Evolutionary conservation across 1,284 basidiomycete genomes (phyloP).

Genomic region (Volvariella volvacea): DNA sequence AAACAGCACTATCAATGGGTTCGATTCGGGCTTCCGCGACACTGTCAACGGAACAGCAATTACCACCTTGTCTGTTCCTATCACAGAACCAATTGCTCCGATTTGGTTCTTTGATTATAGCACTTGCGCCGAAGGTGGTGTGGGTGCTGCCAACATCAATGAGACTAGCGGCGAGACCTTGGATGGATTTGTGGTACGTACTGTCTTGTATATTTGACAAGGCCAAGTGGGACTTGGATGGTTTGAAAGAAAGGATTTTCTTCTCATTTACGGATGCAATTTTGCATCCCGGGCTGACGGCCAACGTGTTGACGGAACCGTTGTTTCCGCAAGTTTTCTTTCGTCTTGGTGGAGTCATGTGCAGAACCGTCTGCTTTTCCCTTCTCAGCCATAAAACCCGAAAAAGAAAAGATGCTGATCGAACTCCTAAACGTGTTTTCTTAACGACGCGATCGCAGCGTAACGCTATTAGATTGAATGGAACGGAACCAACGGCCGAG

Average conservation of each 20-base stretch:
- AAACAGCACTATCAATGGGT: slow-evolving; percentile 46
- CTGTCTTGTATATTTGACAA: too few relatives aligned
- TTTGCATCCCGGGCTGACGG: too few relatives aligned
- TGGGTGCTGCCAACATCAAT: slow-evolving; percentile 55
- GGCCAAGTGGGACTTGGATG: too few relatives aligned
- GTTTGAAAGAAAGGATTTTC: too few relatives aligned
- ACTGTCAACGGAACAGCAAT: slow-evolving; percentile 40
- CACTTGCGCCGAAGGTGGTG: slow-evolving; percentile 49
- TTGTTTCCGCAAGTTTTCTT: too few relatives aligned
- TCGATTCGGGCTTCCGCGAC: slow-evolving; percentile 45
- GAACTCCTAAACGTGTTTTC: slow-evolving; percentile 6
- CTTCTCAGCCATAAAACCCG: neutral
- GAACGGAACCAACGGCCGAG: slow-evolving; percentile 25
- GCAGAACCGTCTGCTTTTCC: too few relatives aligned
- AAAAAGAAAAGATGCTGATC: slow-evolving; percentile 1
- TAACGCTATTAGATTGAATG: slow-evolving; percentile 47
- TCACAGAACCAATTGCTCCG: slow-evolving; percentile 32
- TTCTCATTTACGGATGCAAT: too few relatives aligned
- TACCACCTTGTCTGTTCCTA: slow-evolving; percentile 37
- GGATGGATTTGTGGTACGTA: slow-evolving; percentile 43
- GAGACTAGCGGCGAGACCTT: slow-evolving; percentile 40
- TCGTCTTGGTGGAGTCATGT: too few relatives aligned
- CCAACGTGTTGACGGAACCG: too few relatives aligned
- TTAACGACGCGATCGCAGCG: slow-evolving; percentile 29
- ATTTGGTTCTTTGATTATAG: slow-evolving; percentile 57